Base-by-base conservation (phyloP, 495 filamentous ascomycete species). In the Penicillium angulare region DNA sequence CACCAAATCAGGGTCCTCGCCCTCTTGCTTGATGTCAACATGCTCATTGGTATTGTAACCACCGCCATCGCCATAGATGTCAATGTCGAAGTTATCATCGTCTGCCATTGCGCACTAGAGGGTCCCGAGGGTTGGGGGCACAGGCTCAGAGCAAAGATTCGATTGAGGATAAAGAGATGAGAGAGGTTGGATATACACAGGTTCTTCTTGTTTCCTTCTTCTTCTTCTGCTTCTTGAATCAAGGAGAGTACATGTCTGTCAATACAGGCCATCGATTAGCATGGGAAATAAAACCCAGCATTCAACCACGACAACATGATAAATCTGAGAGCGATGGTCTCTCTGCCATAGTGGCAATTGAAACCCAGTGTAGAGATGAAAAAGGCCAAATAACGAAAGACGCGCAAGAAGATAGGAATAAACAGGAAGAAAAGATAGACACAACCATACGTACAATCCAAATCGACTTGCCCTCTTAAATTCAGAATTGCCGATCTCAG, bases 51-150 rank as follows among this genome's bases (percentile, higher is more conserved):
- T 61, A 51, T 66, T 74, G 50, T 70, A 72, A 15, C 76, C 68
- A 49, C 79, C 78, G 47, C 86, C 84, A 65, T 97, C 88, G 54
- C 90, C 92, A 67, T 96, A 97, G 71, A 97, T 91, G 68, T 97
- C 95, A 79, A 97, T 95, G 67, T 97, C 93, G 79, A 97, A 97
- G 63, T 95, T 91, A 71, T 93, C 88, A 71, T 95, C 88, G 61
- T 86, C 83, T 57, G 87, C 88, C 88, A 92, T 92, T 51, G 60
- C 80, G 73, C 57, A 52, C 60, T 66, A 69, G 39, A 46, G 57
- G 35, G 38, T 47, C 42, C 45, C 5, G 40, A 41, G 27, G 15
- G 43, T 10, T 16, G 45, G 29, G 27, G 43, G 20, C 32, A 55
- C 27, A 41, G 53, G 23, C 34, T 55, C 34, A 51, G 52, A 50